Evolutionary conservation across 2,329 filamentous ascomycete species (phyloP), one percentile per base, ranked within the genome.

Genomic region (Nigrospora osmanthi): DNA sequence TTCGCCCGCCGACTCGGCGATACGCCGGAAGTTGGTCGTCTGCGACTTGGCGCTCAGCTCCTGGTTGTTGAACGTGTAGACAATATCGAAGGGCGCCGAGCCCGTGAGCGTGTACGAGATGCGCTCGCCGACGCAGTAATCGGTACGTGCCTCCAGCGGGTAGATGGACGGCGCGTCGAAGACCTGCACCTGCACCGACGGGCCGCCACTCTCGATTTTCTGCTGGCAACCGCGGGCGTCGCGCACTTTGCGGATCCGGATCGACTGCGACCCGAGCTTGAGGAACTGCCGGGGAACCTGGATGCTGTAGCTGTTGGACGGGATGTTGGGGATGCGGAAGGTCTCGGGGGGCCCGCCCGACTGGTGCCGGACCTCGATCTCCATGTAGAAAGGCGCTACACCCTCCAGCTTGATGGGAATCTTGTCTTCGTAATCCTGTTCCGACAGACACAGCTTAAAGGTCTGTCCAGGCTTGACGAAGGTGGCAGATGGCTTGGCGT

Each of bases 71-170:
- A 98, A 98, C 11, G 81, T 86, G 69, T 98, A 98, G 63, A 84
- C 85, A 38, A 98, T 85, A 38, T 91, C 88, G 64, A 98, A 98
- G 0, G 94, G 94, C 15, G 89, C 83, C 44, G 87, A 87, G 38
- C 93, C 94, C 1, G 89, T 88, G 6, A 98, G 80, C 0, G 88
- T 89, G 67, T 95, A 98, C 4, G 87, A 86, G 52, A 98, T 85
- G 44, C 90, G 85, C 64, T 98, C 93, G 52, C 94, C 93, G 11
- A 98, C 90, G 64, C 93, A 98, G 67, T 91, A 96, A 67, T 98
- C 88, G 14, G 76, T 76, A 49, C 87, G 83, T 19, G 86, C 82
- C 59, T 97, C 90, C 33, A 95, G 75, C 3, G 91, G 82, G 47
- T 90, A 87, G 55, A 97, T 95, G 7, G 87, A 87, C 1, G 93